Base-by-base conservation (phyloP, 768 basidiomycete genomes). In the Kwoniella newhampshirensis region DNA sequence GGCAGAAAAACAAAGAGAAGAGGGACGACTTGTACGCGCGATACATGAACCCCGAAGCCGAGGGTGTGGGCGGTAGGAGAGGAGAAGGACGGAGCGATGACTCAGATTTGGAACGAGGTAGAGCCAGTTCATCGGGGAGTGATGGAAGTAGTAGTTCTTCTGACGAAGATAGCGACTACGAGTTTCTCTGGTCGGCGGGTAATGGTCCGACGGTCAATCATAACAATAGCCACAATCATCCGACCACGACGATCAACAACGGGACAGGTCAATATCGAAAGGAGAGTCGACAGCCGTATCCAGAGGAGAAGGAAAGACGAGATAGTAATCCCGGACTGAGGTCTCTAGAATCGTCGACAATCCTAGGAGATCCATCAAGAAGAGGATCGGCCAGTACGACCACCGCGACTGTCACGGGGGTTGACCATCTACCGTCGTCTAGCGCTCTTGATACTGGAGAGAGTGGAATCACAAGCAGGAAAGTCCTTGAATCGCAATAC, bases 401-500 rank as follows among this genome's bases (percentile, higher is more conserved):
- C 20, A 58, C 48, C 9, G 56, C 46, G 11, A 43, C 40, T 7
- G 42, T 35, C 20, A 43, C 20, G 7, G 47, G 41, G 28, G 28
- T 25, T 15, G 25, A 47, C 26, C 39, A 42, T 32, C 13, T 32
- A 32, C 32, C 32, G 6, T 32, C 32, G 6, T 32, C 32, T 13
- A 32, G 32, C 13, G 32, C 32, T 6, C 32, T 32, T 32, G 32
- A 32, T 32, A 32, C 32, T 32, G 32, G 32, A 6, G 32, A 32
- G 13, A 13, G 32, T 32, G 32, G 32, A 13, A 13, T 13, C 13
- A 32, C 32, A 13, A 32, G 32, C 32, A 32, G 63, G 21, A 55
- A 51, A 26, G 64, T 59, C 57, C 60, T 63, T 30, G 59, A 63
- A 35, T 51, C 49, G 28, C 74, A 75, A 30, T 80, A 76, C 63